A percentile compares a stretch with the other conserved stretches of the same genome.
phyloP scores from a whole-genome alignment of 2,329 filamentous ascomycete species.

The Sordariomycetes sp. region DNA sequence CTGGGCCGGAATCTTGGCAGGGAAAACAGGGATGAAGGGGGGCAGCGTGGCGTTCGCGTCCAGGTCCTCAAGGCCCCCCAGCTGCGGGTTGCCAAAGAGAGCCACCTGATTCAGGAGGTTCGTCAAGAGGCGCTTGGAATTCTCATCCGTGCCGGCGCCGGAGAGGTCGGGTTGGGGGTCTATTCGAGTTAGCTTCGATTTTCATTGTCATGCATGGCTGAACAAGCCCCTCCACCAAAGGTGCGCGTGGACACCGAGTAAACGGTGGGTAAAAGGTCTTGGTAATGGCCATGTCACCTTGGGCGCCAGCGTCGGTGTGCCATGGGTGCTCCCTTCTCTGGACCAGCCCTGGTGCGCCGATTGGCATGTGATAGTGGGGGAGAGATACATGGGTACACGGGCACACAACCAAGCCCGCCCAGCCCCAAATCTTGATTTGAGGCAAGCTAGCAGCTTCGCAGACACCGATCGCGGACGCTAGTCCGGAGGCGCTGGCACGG shows the following conservation, averaged over 20 bases:
- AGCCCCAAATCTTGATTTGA: not conserved
- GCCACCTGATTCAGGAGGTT: constrained; percentile 4
- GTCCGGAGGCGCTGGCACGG: not conserved
- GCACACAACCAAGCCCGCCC: not conserved
- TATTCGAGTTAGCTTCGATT: not conserved
- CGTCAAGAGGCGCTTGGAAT: not conserved
- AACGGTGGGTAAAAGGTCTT: too few species aligned
- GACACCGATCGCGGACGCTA: not conserved
- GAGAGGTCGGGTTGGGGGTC: constrained; percentile 1
- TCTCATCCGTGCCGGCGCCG: not conserved
- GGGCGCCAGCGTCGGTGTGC: not conserved
- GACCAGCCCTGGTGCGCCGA: not conserved
- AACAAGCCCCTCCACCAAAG: too few species aligned
- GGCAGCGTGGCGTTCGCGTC: constrained; percentile 37
- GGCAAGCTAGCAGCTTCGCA: not conserved
- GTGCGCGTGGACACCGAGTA: too few species aligned
- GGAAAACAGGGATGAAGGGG: constrained; percentile 68
- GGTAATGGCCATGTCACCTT: not conserved
- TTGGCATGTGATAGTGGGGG: constrained; percentile 4
- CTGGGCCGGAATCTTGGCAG: constrained; percentile 64
- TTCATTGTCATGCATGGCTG: not conserved
- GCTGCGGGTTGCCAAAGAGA: constrained; percentile 16
- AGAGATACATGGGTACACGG: not conserved
- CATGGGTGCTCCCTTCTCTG: not conserved
- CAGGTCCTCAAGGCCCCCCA: constrained; percentile 35